Conservation (phyloP, 495 filamentous ascomycete species). For the Tuber magnatum region DNA sequence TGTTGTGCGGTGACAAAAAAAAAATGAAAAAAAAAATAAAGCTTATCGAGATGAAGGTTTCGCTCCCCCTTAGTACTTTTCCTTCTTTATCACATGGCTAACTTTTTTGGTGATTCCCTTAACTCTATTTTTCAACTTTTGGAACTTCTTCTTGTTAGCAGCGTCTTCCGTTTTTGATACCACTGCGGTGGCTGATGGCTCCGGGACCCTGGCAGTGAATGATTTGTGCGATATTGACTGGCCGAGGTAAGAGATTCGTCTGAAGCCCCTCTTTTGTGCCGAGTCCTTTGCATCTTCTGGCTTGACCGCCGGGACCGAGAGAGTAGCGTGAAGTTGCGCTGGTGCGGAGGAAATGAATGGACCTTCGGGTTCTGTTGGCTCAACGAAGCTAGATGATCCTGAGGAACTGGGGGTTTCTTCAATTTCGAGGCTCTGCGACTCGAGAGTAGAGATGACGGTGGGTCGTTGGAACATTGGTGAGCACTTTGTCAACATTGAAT, state of each 20-base stretch:
- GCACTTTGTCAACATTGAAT: background rate
- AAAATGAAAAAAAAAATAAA: conserved; percentile 17
- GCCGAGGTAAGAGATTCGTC: conserved; percentile 1
- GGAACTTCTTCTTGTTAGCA: conserved; percentile 31
- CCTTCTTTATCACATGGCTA: conserved; percentile 27
- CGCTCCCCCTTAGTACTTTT: conserved; percentile 4
- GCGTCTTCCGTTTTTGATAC: conserved; percentile 8
- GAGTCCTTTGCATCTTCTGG: background rate
- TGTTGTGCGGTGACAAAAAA: conserved; percentile 9
- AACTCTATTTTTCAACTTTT: conserved; percentile 31
- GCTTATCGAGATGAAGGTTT: conserved; percentile 12
- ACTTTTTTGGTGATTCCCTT: conserved; percentile 34
- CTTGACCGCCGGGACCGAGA: background rate
- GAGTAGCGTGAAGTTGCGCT: background rate
- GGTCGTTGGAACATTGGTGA: background rate
- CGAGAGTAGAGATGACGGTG: background rate
- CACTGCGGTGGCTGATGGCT: background rate
- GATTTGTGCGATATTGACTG: background rate
- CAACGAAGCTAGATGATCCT: background rate
- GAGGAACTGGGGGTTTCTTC: background rate
- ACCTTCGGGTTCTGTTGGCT: conserved; percentile 6
- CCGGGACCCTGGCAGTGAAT: background rate
- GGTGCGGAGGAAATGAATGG: background rate
- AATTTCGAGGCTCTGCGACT: background rate
- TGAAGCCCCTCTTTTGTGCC: background rate